These are phyloP conservation scores for Primulina huaijiensis DNA, from an alignment of 257 asterid genomes.

Conservation along the genomic window DNA sequence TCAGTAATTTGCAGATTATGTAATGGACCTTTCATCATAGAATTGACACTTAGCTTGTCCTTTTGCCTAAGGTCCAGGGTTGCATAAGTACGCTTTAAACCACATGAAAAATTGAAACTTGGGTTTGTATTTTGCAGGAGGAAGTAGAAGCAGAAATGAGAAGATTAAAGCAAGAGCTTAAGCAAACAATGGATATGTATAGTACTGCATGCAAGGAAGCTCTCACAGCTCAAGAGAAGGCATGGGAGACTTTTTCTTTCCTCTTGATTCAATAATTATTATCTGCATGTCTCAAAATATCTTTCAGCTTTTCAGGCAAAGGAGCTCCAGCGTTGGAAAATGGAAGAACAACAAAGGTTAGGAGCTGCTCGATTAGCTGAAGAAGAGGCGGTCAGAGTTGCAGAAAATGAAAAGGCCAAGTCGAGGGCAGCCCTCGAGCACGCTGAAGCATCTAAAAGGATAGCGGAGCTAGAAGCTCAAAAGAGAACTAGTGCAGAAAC, in stretches of 20 bases:
- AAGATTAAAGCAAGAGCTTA: conserved; percentile 52
- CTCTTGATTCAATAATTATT: not conserved
- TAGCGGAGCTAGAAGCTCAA: conserved; percentile 34
- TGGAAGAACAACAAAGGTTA: conserved; percentile 36
- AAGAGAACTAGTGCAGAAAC: conserved; percentile 36
- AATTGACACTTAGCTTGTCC: not conserved
- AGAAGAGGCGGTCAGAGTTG: conserved; percentile 37
- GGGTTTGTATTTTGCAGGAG: conserved; percentile 29
- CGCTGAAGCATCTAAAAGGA: conserved; percentile 38
- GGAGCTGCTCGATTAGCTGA: conserved; percentile 37
- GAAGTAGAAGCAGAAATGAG: conserved; percentile 60
- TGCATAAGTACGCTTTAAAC: not conserved
- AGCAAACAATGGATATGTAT: conserved; percentile 66
- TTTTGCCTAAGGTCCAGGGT: not conserved
- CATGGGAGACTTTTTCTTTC: conserved; percentile 18
- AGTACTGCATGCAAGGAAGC: conserved; percentile 65
- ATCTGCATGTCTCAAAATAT: not conserved
- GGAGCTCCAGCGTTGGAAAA: conserved; percentile 43
- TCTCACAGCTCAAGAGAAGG: conserved; percentile 51
- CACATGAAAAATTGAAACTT: not conserved
- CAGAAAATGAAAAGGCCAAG: conserved; percentile 38
- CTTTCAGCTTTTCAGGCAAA: conserved; percentile 23
- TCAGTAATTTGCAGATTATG: not conserved
- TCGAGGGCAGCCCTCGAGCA: conserved; percentile 32
- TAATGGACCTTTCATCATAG: not conserved